phyloP scores from a whole-genome alignment of 768 basidiomycete species.

The Asterophora lycoperdoides region DNA sequence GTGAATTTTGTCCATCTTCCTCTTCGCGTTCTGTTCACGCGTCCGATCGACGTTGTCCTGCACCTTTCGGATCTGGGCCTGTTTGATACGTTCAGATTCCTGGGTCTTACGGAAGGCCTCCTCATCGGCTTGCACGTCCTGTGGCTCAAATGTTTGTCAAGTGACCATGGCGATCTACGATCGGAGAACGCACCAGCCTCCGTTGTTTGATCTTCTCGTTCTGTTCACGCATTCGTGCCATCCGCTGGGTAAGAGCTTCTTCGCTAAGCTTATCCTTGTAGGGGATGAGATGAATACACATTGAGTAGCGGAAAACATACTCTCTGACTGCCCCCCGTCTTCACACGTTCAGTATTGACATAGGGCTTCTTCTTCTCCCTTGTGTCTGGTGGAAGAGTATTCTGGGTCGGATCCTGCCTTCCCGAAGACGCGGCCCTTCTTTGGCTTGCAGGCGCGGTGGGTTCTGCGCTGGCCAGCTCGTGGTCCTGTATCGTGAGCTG shows the following conservation, averaged over 20 bases:
- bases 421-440: constrained; percentile 11
- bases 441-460: background rate
- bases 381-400: constrained; percentile 18
- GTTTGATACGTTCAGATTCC: constrained; percentile 55
- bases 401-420: constrained; percentile 15
- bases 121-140: constrained; percentile 79
- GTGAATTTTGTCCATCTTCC: constrained; percentile 78
- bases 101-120: constrained; percentile 72
- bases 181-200: constrained; percentile 36
- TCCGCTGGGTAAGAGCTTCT: constrained; percentile 55
- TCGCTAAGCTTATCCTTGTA: constrained; percentile 37
- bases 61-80: constrained; percentile 55
- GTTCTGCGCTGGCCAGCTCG: constrained; percentile 9
- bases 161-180: background rate
- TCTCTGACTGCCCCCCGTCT: constrained; percentile 72
- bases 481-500: constrained; percentile 36
- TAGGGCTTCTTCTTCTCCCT: constrained; percentile 68
- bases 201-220: constrained; percentile 67
- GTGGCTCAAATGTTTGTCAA: background rate
- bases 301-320: constrained; percentile 34
- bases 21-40: constrained; percentile 73
- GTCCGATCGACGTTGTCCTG: constrained; percentile 67
- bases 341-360: constrained; percentile 80
- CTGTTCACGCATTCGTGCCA: constrained; percentile 58
- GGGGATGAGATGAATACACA: constrained; percentile 10